Evolutionary conservation across 805 yeast species (phyloP).

Genomic region (Pichia heedii): DNA sequence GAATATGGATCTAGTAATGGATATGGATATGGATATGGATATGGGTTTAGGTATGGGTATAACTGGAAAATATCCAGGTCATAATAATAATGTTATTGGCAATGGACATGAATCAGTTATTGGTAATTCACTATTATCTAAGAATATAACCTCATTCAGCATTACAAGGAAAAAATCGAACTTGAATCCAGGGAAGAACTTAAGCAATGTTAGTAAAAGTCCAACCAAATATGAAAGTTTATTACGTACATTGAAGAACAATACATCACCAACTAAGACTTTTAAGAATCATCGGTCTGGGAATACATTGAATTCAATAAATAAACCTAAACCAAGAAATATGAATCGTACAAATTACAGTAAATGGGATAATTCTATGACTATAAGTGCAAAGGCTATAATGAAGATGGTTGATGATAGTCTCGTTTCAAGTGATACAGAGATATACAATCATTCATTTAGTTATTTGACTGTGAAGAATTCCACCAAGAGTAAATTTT

Average conservation of each 20-base stretch:
- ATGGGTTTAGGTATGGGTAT: not conserved
- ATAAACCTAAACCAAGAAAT: conserved; percentile 5
- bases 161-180: conserved; percentile 2
- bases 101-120: not conserved
- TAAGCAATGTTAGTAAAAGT: not conserved
- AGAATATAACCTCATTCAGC: not conserved
- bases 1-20: not conserved
- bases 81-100: not conserved
- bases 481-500: not conserved
- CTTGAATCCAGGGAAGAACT: not conserved
- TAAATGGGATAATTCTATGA: conserved; percentile 28
- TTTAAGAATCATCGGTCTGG: not conserved
- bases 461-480: conserved; percentile 9
- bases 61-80: too few species aligned
- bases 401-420: conserved; percentile 32
- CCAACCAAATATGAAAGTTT: not conserved
- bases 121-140: conserved; percentile 1
- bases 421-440: conserved; percentile 30
- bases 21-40: not conserved
- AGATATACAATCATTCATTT: conserved; percentile 16
- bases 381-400: conserved; percentile 29
- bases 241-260: conserved; percentile 1
- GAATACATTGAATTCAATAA: not conserved
- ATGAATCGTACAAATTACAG: conserved; percentile 17
- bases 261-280: conserved; percentile 1